These are phyloP conservation scores for Francoa sonchifolia DNA, from an alignment of 441 rosid species.

Conservation along the genomic window DNA sequence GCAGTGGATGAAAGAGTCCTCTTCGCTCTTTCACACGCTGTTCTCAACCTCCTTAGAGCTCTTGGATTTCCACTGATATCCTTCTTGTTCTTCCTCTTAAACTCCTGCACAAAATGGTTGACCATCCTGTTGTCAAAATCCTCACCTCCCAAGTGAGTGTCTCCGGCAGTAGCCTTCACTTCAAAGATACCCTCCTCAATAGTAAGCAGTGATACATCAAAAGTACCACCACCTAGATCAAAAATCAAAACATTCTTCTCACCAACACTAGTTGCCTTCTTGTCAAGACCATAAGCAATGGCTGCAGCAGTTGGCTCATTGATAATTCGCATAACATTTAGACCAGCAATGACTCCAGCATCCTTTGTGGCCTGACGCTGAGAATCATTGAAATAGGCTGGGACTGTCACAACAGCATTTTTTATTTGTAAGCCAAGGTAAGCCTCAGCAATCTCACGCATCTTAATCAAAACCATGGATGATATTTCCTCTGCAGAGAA, in stretches of 20 bases:
- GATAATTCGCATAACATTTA: constrained; percentile 15
- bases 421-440: constrained; percentile 29
- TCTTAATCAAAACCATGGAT: constrained; percentile 21
- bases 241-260: constrained; percentile 51
- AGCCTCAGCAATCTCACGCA: constrained; percentile 57
- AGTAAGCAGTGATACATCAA: constrained; percentile 48
- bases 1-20: constrained; percentile 45
- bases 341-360: constrained; percentile 18
- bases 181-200: constrained; percentile 57
- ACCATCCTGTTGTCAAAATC: constrained; percentile 59
- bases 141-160: constrained; percentile 57
- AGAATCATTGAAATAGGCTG: constrained; percentile 55
- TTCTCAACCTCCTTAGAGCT: constrained; percentile 50
- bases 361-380: constrained; percentile 20
- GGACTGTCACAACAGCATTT: constrained; percentile 49
- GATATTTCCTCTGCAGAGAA: constrained; percentile 53
- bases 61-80: constrained; percentile 48
- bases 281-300: constrained; percentile 53
- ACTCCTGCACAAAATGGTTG: constrained; percentile 48
- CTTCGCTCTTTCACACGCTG: constrained; percentile 46
- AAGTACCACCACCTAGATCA: constrained; percentile 51
- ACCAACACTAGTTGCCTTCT: constrained; percentile 32
- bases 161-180: constrained; percentile 52
- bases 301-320: constrained; percentile 51
- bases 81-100: constrained; percentile 50